Conservation (phyloP, 2,329 filamentous ascomycete genomes). For the Mycosphaerella sp. region DNA sequence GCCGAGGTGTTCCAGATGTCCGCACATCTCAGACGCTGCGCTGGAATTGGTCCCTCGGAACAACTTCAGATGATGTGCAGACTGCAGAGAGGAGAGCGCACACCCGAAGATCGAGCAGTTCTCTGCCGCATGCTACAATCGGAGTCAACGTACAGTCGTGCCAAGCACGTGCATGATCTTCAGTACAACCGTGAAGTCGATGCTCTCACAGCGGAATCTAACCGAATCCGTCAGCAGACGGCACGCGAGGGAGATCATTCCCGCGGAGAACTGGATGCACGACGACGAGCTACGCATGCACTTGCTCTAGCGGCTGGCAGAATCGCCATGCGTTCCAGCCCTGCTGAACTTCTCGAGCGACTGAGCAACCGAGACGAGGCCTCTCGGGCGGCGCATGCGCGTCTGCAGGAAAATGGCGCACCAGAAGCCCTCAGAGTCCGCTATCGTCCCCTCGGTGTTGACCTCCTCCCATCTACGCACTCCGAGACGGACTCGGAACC, state of each 20-base stretch:
- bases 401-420: constrained; percentile 18
- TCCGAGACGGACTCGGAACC: constrained; percentile 20
- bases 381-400: constrained; percentile 26
- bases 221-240: constrained; percentile 14
- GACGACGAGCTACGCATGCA: constrained; percentile 23
- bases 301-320: constrained; percentile 28
- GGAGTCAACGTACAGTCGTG: constrained; percentile 15
- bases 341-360: constrained; percentile 21
- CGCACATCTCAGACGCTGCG: constrained; percentile 20
- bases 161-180: constrained; percentile 18
- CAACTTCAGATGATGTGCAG: constrained; percentile 27
- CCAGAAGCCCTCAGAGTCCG: constrained; percentile 1
- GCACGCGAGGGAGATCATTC: constrained; percentile 28
- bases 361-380: constrained; percentile 25
- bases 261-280: constrained; percentile 26
- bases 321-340: constrained; percentile 25
- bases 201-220: constrained; percentile 5
- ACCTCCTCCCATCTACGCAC: constrained; percentile 9
- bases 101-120: constrained; percentile 17
- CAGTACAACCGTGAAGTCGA: neutral
- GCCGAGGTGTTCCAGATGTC: constrained; percentile 30
- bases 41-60: constrained; percentile 20
- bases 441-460: neutral
- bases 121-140: constrained; percentile 24
- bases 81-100: constrained; percentile 25